Evolutionary conservation across 2,329 filamentous ascomycete genomes (phyloP).

Genomic region (Dryadomyces quercivorus): DNA sequence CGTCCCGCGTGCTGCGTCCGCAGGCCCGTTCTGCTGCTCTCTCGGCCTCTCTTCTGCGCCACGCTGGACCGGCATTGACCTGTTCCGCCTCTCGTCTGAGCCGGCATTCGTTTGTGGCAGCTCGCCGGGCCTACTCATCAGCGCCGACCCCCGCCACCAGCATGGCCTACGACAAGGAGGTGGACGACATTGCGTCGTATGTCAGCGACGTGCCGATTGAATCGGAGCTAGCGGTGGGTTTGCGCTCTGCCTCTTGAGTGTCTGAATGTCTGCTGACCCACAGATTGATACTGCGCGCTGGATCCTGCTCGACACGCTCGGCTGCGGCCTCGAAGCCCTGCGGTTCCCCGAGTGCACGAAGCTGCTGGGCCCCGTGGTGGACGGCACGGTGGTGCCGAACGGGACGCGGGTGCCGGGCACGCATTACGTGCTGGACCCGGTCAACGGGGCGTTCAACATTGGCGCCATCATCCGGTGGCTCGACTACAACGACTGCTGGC

Average conservation of each 20-base stretch:
- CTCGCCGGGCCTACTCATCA: conserved; percentile 31
- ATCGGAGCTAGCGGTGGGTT: conserved; percentile 79
- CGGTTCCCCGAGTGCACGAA: conserved; percentile 94
- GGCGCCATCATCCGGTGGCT: conserved; percentile 98
- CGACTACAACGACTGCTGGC: conserved; percentile 92
- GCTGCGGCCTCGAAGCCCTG: conserved; percentile 90
- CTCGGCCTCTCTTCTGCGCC: neutral
- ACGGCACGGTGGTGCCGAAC: conserved; percentile 83
- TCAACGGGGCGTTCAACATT: conserved; percentile 97
- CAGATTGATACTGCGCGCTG: conserved; percentile 84
- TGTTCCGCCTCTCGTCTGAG: conserved; percentile 17
- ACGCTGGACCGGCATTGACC: conserved; percentile 5
- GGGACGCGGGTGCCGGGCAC: conserved; percentile 87
- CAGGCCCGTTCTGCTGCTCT: conserved; percentile 22
- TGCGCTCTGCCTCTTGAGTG: neutral
- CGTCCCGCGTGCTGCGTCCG: conserved; percentile 40
- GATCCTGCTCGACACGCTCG: conserved; percentile 92
- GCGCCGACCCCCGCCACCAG: conserved; percentile 37
- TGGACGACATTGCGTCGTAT: conserved; percentile 89
- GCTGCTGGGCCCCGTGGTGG: conserved; percentile 82
- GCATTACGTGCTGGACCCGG: conserved; percentile 84
- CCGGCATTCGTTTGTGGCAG: conserved; percentile 21
- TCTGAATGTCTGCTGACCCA: neutral
- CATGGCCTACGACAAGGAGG: conserved; percentile 75
- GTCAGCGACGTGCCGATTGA: conserved; percentile 85